phyloP scores from a whole-genome alignment of 768 basidiomycete genomes.

The Calvatia gigantea region DNA sequence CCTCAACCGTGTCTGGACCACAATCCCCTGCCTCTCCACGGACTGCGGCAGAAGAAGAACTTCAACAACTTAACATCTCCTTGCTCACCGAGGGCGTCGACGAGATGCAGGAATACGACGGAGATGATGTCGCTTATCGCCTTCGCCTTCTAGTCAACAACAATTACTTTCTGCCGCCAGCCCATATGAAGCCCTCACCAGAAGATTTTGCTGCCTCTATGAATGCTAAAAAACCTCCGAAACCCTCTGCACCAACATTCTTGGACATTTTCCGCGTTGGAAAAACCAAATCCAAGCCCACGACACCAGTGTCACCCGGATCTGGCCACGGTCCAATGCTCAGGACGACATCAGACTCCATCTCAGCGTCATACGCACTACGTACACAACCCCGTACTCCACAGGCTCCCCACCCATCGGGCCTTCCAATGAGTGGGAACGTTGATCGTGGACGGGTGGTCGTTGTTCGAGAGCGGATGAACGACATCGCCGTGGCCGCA shows the following conservation, averaged over 20 bases:
- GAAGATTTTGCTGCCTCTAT: constrained; percentile 51
- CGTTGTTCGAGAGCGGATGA: constrained; percentile 80
- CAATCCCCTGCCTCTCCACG: constrained; percentile 64
- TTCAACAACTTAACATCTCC: constrained; percentile 41
- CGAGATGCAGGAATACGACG: constrained; percentile 49
- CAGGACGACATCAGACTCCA: constrained; percentile 65
- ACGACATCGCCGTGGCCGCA: constrained; percentile 64
- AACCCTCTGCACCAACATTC: constrained; percentile 51
- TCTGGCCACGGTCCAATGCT: constrained; percentile 37
- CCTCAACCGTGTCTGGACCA: constrained; percentile 58
- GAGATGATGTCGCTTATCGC: constrained; percentile 83
- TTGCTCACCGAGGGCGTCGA: constrained; percentile 46
- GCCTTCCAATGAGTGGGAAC: constrained; percentile 19
- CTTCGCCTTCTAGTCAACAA: constrained; percentile 82
- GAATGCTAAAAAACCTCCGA: constrained; percentile 39
- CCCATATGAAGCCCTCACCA: constrained; percentile 76
- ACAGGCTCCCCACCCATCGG: constrained; percentile 32
- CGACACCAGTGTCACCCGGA: constrained; percentile 37
- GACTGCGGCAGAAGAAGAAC: constrained; percentile 44
- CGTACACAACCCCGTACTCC: constrained; percentile 29
- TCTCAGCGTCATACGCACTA: constrained; percentile 38
- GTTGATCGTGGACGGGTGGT: constrained; percentile 56
- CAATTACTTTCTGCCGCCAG: constrained; percentile 85
- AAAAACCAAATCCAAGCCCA: constrained; percentile 62
- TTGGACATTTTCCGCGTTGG: constrained; percentile 71